Conservation (phyloP, 495 filamentous ascomycete species). For the Penicillium parvum region DNA sequence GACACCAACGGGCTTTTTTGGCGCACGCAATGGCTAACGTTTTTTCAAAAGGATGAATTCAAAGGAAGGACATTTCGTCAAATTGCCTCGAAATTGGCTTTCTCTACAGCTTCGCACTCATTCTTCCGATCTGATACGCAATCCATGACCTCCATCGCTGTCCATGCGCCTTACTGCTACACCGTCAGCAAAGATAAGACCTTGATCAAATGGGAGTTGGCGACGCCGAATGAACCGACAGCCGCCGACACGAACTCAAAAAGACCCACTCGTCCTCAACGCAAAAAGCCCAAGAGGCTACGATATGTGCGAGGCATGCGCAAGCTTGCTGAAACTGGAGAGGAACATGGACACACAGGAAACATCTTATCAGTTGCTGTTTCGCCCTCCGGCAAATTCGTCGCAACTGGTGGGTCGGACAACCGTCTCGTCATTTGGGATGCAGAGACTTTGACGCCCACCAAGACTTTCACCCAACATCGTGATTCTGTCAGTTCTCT, state of each 20-base stretch:
- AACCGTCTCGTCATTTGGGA: slow-evolving; percentile 82
- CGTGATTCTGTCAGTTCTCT: slow-evolving; percentile 80
- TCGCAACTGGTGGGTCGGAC: slow-evolving; percentile 85
- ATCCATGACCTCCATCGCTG: slow-evolving; percentile 73
- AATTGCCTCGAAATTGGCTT: slow-evolving; percentile 65
- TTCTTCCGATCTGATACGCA: slow-evolving; percentile 73
- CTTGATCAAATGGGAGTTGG: slow-evolving; percentile 82
- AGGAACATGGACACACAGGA: slow-evolving; percentile 69
- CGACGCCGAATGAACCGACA: slow-evolving; percentile 31
- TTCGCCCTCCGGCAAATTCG: slow-evolving; percentile 81
- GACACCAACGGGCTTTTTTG: neutral
- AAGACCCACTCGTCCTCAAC: slow-evolving; percentile 58
- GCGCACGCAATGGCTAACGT: neutral
- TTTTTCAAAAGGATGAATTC: slow-evolving; percentile 58
- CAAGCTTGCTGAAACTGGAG: slow-evolving; percentile 55
- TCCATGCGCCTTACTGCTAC: slow-evolving; percentile 74
- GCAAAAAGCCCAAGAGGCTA: slow-evolving; percentile 67
- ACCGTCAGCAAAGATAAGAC: slow-evolving; percentile 80
- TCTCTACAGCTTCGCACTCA: slow-evolving; percentile 56
- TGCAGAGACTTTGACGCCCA: slow-evolving; percentile 65
- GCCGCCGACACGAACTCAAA: slow-evolving; percentile 49
- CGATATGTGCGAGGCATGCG: slow-evolving; percentile 60
- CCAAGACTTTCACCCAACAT: slow-evolving; percentile 86
- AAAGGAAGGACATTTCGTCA: slow-evolving; percentile 85
- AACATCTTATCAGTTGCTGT: slow-evolving; percentile 78